Conservation (phyloP, 2,329 filamentous ascomycete genomes). For the Echinosphaeria canescens region DNA sequence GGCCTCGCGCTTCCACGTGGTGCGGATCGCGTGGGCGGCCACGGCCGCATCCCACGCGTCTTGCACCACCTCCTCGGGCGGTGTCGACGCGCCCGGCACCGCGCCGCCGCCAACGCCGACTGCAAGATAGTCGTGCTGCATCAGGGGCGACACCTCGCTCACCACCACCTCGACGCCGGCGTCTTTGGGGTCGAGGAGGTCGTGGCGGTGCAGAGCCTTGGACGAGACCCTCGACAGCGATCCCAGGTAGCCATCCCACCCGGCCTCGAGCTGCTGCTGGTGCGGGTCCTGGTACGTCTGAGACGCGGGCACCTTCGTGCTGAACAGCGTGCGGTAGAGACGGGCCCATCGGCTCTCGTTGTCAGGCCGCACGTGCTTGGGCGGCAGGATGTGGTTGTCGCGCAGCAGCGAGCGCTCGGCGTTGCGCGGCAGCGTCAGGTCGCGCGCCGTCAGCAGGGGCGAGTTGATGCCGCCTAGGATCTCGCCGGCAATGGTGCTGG, state of each 20-base stretch:
- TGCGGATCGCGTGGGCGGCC: slow-evolving; percentile 43
- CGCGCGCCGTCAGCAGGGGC: slow-evolving; percentile 2
- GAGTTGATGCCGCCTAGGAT: slow-evolving; percentile 1
- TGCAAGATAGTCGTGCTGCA: no score
- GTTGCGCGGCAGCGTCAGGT: slow-evolving; percentile 3
- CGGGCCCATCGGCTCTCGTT: slow-evolving; percentile 2
- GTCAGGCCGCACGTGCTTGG: slow-evolving; percentile 4
- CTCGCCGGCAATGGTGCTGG: slow-evolving; percentile 3
- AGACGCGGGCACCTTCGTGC: slow-evolving; percentile 4
- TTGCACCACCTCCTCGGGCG: no score
- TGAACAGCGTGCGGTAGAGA: slow-evolving; percentile 5
- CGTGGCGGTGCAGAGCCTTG: no score
- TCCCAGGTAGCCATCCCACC: slow-evolving; percentile 1
- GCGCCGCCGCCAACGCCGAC: no score
- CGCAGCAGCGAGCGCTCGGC: slow-evolving; percentile 6
- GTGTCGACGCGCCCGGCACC: slow-evolving; percentile 2
- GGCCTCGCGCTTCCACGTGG: slow-evolving; percentile 48
- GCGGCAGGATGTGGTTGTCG: slow-evolving; percentile 6
- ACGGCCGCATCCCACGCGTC: slow-evolving; percentile 21
- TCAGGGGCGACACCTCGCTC: not conserved
- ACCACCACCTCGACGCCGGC: no score
- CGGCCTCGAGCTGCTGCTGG: slow-evolving; percentile 4
- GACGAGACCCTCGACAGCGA: no score
- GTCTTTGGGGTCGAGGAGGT: no score
- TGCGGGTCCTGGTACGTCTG: slow-evolving; percentile 3